These are phyloP conservation scores for Chloris gayana DNA, from an alignment of 176 grass and related monocot species.

Conservation along the genomic window DNA sequence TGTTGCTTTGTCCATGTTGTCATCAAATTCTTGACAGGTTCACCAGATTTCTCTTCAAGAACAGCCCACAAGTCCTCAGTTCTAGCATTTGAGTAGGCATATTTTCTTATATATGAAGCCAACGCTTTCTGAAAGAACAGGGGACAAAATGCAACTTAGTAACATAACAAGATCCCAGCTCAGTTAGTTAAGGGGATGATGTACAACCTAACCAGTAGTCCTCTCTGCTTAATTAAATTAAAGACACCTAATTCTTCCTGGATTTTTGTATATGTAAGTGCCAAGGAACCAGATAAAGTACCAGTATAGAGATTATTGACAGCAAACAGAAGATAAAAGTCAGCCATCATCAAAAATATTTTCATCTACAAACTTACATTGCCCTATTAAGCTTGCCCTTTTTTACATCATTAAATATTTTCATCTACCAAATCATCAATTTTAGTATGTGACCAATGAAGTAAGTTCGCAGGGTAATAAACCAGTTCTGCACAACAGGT, in stretches of 20 bases:
- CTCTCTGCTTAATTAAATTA: neutral
- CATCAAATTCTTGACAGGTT: constrained; percentile 88
- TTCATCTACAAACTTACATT: neutral
- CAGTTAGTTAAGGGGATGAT: neutral
- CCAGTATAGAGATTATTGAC: constrained; percentile 9
- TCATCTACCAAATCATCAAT: constrained; percentile 13
- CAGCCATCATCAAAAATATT: constrained; percentile 9
- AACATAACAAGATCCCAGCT: constrained; percentile 4
- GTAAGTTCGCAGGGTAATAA: neutral
- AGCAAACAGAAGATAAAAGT: constrained; percentile 8
- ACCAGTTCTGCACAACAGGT: neutral
- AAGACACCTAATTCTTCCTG: neutral
- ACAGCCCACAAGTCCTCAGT: constrained; percentile 94
- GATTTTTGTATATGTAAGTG: neutral
- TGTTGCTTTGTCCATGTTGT: constrained; percentile 89
- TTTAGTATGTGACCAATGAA: constrained; percentile 36
- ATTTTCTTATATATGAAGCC: constrained; percentile 83
- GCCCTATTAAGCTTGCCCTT: neutral
- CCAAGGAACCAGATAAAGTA: constrained; percentile 5
- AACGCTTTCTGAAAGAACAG: constrained; percentile 65
- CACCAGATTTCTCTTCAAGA: constrained; percentile 82
- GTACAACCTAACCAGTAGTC: neutral
- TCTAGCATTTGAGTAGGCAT: constrained; percentile 87
- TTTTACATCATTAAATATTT: constrained; percentile 21
- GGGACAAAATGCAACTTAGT: constrained; percentile 20